phyloP scores from a whole-genome alignment of 768 basidiomycete species.

The Rhodotorula sphaerocarpa region DNA sequence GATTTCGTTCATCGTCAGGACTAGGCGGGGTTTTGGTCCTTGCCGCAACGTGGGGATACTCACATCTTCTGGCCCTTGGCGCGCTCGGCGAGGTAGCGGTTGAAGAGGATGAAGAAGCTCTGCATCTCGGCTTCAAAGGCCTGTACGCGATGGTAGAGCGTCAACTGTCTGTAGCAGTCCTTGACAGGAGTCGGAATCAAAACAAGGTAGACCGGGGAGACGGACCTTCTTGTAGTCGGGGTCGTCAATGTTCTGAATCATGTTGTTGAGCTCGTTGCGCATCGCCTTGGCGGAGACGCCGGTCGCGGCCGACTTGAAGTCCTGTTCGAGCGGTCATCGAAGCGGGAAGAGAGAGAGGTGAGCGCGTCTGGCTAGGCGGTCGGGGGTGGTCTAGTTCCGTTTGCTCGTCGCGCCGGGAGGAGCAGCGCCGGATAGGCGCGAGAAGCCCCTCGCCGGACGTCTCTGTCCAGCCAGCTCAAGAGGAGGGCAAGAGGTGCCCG shows the following conservation, averaged over 20 bases:
- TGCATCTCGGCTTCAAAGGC: slow-evolving; percentile 93
- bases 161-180: background rate
- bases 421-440: no score
- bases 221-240: slow-evolving; percentile 69
- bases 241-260: slow-evolving; percentile 79
- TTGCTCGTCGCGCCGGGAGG: no score
- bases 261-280: slow-evolving; percentile 93
- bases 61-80: slow-evolving; percentile 81
- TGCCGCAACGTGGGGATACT: slow-evolving; percentile 42
- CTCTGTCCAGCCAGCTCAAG: no score
- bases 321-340: no score
- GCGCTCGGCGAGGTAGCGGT: slow-evolving; percentile 80
- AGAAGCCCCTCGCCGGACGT: no score
- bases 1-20: background rate
- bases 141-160: slow-evolving; percentile 43
- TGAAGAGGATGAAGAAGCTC: slow-evolving; percentile 91
- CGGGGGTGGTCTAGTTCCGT: no score
- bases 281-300: slow-evolving; percentile 90
- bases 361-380: no score
- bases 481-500: no score
- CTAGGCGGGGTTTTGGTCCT: no score
- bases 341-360: background rate
- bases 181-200: background rate
- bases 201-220: background rate
- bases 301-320: slow-evolving; percentile 73